Evolutionary conservation across 164 flowering plant species (phyloP), one percentile per base, ranked within the genome.

Genomic region (Aristolochia contorta): DNA sequence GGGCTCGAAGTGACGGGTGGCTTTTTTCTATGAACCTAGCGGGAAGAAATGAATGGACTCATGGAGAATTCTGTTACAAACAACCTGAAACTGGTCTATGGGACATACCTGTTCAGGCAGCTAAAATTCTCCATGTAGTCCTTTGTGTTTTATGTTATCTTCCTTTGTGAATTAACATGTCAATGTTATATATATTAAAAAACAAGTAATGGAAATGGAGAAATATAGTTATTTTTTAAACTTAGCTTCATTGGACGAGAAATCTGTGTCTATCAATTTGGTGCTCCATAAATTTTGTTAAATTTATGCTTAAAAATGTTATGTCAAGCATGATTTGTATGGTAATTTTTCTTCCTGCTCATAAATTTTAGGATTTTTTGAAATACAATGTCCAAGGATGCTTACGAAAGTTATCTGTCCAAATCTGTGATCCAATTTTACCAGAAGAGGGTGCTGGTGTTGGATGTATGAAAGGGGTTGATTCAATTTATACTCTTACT

Each of bases 1-100:
- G 98, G 98, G 98, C 98, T 53, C 93, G 97, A 21, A 78, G 78
- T 41, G 91, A 92, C 71, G 98, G 96, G 57, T 92, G 98, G 98
- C 69, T 92, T 52, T 92, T 50, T 75, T 92, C 37, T 92, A 92
- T 79, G 93, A 77, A 3, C 96, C 96, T 12, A 72, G 65, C 58
- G 98, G 91, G 24, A 74, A 70, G 54, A 72, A n/a, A n/a, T n/a
- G n/a, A 77, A 12, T 92, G 98, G 98, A 89, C 87, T 37, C 96
- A 89, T 79, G 96, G 97, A 50, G 96, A 97, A 19, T 82, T 79
- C 69, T 87, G 74, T 66, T 84, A 82, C 67, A 82, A 80, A 64
- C 85, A 87, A 56, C 87, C 82, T 16, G 67, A 80, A 49, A 89
- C 96, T 21, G 87, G 80, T 63, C 69, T 92, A n/a, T 92, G 91